Evolutionary conservation across 1,139 yeast genomes (phyloP), one percentile per base, ranked within the genome.

Genomic region (Hansenula sp.): DNA sequence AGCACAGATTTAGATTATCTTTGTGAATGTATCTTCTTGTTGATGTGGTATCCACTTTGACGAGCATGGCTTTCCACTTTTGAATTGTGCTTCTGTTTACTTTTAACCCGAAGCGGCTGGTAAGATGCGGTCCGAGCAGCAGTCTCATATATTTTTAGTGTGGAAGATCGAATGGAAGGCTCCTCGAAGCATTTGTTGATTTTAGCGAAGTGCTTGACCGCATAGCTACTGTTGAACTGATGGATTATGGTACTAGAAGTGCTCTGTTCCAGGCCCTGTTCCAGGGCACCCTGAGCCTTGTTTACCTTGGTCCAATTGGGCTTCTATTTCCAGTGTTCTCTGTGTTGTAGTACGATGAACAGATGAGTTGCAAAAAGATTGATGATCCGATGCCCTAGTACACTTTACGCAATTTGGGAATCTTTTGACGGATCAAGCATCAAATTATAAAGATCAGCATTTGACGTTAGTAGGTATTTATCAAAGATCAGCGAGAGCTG

Each of bases 131-230:
- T 33, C 19, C 9, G 36, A 4, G 27, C 36, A 33, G 27, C 36
- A 33, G 6, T 9, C 4, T 4, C 9, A 5, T 9, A 11, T 33
- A 18, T 33, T 18, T 18, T 33, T 7, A 33, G 25, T 8, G 21
- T 9, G 17, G 15, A 32, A 17, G 13, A 8, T 7, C 25, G 19
- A n/a, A 19, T 13, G 18, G 25, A 21, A 21, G 25, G 9, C 25
- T 21, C 9, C 25, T 21, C 25, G 25, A 21, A 9, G 25, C 25
- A 21, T 5, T 9, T 21, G 5, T 21, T 9, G 9, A 9, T 21
- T 21, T 34, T 34, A 34, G 36, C 36, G 36, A 34, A 29, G n/a
- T 24, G 29, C 36, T 15, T 34, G 36, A 11, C 8, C 16, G 33
- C 33, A 15, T 30, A 15, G 25, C 25, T 21, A 21, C 25, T 5